phyloP scores from a whole-genome alignment of 495 filamentous ascomycete genomes.

The Pseudomonodictys pantanalensis region DNA sequence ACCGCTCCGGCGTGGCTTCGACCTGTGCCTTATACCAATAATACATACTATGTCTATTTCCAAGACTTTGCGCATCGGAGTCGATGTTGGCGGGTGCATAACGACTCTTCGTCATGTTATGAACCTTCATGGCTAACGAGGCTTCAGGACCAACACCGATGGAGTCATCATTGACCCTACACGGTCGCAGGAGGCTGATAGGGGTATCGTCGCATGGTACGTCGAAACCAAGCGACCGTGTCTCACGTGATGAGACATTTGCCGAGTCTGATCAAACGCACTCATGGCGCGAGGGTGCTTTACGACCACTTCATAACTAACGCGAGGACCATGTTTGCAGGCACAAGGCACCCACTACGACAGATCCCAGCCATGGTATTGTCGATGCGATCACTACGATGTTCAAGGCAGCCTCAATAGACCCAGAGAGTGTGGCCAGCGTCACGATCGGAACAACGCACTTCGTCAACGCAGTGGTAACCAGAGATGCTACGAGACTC shows the following conservation, averaged over 20 bases:
- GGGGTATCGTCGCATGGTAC: conserved; percentile 26
- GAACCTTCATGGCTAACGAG: neutral
- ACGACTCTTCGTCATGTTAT: neutral
- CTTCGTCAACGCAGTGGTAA: conserved; percentile 61
- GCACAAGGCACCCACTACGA: conserved; percentile 49
- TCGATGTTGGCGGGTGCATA: conserved; percentile 36
- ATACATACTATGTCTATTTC: neutral
- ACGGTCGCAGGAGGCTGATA: conserved; percentile 10
- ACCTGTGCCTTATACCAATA: neutral
- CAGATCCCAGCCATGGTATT: conserved; percentile 56
- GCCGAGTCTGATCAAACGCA: too few species aligned
- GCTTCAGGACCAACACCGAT: conserved; percentile 58
- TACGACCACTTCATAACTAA: neutral
- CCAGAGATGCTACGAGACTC: conserved; percentile 48
- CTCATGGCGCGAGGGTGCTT: too few species aligned
- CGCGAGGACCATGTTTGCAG: too few species aligned
- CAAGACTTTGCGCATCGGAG: conserved; percentile 31
- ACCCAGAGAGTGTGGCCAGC: conserved; percentile 45
- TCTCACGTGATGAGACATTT: conserved; percentile 3
- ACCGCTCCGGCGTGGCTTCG: neutral
- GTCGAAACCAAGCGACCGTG: neutral
- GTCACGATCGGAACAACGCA: conserved; percentile 64
- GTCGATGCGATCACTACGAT: conserved; percentile 19
- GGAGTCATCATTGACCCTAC: conserved; percentile 54
- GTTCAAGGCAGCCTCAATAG: conserved; percentile 16